Percentiles rank a stretch among this genome's conserved stretches.
Conservation (phyloP, 2,329 filamentous ascomycete genomes). For the Phaeoacremonium minimum region DNA sequence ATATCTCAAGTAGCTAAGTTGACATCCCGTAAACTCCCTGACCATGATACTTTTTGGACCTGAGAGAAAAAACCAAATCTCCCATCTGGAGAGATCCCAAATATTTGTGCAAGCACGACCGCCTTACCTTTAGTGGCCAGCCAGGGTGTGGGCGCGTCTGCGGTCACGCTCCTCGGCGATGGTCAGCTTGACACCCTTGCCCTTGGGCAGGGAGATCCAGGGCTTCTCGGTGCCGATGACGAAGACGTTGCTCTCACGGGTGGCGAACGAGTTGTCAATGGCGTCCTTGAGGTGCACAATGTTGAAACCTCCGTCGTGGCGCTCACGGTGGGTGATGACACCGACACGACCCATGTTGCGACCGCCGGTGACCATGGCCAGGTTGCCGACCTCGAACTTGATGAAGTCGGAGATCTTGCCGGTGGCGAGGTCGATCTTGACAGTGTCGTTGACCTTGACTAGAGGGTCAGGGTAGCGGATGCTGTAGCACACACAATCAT, state of each 20-base stretch:
- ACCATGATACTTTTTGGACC: conserved; percentile 12
- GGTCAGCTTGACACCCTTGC: conserved; percentile 99
- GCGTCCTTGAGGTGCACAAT: conserved; percentile 99
- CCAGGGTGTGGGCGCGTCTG: conserved; percentile 65
- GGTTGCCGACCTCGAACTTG: conserved; percentile 97
- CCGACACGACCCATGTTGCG: conserved; percentile 99
- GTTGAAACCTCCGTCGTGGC: conserved; percentile 99
- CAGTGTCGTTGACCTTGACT: conserved; percentile 99
- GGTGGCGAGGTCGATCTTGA: conserved; percentile 96
- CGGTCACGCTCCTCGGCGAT: conserved; percentile 99
- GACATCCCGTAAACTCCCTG: conserved; percentile 7
- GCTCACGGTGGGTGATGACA: conserved; percentile 99
- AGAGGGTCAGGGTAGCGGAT: conserved; percentile 98
- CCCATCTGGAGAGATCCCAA: too few relatives aligned
- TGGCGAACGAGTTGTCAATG: conserved; percentile 99
- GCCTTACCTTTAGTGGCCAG: conserved; percentile 41
- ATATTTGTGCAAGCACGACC: too few relatives aligned
- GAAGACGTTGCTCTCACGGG: conserved; percentile 99
- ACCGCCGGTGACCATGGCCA: conserved; percentile 98
- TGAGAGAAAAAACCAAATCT: conserved; percentile 8
- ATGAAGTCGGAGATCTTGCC: conserved; percentile 99
- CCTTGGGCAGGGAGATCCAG: conserved; percentile 99
- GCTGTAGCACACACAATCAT: conserved; percentile 47
- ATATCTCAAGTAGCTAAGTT: not conserved
- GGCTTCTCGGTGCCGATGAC: conserved; percentile 98